Evolutionary conservation across 2,329 filamentous ascomycete species (phyloP).

Genomic region (Dactylonectria estremocensis): DNA sequence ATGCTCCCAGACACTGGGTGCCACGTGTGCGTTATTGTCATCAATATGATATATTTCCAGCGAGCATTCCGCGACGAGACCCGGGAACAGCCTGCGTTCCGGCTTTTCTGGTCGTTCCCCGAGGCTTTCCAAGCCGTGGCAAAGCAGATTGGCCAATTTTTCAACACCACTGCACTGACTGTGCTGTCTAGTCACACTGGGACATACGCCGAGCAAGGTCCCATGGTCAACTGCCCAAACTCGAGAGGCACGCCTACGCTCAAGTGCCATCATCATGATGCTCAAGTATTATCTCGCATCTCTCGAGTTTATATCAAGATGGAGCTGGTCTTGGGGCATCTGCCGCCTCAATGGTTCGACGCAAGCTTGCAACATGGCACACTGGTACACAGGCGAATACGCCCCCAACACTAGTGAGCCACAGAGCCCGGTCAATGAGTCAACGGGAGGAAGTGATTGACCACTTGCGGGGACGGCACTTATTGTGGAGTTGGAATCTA

Average conservation of each 20-base stretch:
- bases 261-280: neutral
- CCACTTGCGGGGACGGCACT: neutral
- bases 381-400: neutral
- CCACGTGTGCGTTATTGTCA: neutral
- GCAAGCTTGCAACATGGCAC: neutral
- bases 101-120: neutral
- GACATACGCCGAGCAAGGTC: neutral
- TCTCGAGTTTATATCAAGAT: neutral
- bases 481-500: constrained; percentile 18
- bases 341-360: too few relatives aligned
- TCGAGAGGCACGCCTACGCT: neutral
- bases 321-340: neutral
- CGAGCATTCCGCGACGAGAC: neutral
- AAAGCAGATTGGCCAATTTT: neutral
- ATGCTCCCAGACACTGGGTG: neutral
- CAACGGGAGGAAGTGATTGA: constrained; percentile 1
- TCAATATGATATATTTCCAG: neutral
- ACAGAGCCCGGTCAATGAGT: constrained; percentile 11
- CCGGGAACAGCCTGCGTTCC: neutral
- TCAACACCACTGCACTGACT: neutral
- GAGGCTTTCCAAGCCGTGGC: neutral
- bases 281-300: neutral
- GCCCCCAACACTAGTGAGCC: constrained; percentile 1
- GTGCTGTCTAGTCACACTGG: neutral
- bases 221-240: neutral